Base-by-base conservation (phyloP, 106 monocot species). In the Iris macrosiphon region DNA sequence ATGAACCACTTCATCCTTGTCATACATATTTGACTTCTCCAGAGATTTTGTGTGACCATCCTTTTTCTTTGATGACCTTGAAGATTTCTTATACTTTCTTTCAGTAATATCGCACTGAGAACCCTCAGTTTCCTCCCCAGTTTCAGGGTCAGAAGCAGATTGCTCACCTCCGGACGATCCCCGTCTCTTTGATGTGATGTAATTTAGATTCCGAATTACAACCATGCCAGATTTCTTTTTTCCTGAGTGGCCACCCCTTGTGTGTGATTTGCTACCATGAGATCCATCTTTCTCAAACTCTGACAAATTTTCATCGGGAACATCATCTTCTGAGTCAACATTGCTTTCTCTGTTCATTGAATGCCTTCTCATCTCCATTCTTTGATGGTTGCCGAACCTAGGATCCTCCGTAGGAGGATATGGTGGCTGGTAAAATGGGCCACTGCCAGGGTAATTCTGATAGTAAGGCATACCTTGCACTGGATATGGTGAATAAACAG, bases 381-480 rank as follows among this genome's bases (percentile, higher is more conserved):
- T 81, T 55, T 43, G 37, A 31, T n/a, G n/a, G n/a, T 25, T 45
- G 20, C 19, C 43, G 51, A 58, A 56, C 66, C 81, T 62, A 41
- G 31, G 63, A 48, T 55, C 55, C 38, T 71, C 62, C 7, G 44
- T n/a, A 40, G 57, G 31, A 52, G 83, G 62, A 75, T 81, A 80
- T 22, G 85, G 77, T 5, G 80, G 66, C 7, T 53, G 77, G 52
- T 75, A 90, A 71, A 64, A 85, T 23, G 79, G 84, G 28, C 45
- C 62, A 40, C 45, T 44, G 27, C 66, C 77, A 13, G 85, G 79
- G 66, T 79, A 86, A 72, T 76, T 92, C 50, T 69, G 87, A 80
- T 90, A 91, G 58, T 75, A 91, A 23, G 90, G 86, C 76, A 82
- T 78, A 31, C 76, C 73, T 68, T 89, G 89, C 72, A 82, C 65